A percentile compares a stretch with the other conserved stretches of the same genome.
Evolutionary conservation across 2,329 filamentous ascomycete genomes (phyloP).

Genomic region (Epichloe sp.): DNA sequence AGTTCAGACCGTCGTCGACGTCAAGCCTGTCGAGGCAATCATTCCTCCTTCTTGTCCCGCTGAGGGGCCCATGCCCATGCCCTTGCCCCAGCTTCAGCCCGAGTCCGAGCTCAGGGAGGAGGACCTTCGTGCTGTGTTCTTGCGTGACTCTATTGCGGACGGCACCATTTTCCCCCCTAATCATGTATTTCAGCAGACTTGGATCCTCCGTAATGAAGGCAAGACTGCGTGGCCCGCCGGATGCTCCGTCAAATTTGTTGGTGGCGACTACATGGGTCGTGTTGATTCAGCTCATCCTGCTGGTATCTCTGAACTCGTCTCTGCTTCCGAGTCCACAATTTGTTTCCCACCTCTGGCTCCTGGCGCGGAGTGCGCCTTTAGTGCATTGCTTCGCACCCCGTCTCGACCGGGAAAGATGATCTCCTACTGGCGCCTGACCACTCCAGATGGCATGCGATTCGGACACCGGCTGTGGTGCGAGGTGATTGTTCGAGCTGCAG

Average conservation of each 20-base stretch:
- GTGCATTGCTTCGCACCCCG: slow-evolving; percentile 72
- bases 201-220: slow-evolving; percentile 81
- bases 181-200: slow-evolving; percentile 74
- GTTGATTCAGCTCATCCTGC: slow-evolving; percentile 68
- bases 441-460: slow-evolving; percentile 66
- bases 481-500: slow-evolving; percentile 49
- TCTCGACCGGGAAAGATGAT: slow-evolving; percentile 64
- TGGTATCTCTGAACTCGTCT: slow-evolving; percentile 62
- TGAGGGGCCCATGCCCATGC: slow-evolving; percentile 5
- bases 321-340: slow-evolving; percentile 71
- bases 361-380: slow-evolving; percentile 68
- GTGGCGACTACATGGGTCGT: slow-evolving; percentile 93
- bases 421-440: slow-evolving; percentile 93
- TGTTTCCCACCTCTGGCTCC: slow-evolving; percentile 55
- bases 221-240: slow-evolving; percentile 71
- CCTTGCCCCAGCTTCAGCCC: neutral
- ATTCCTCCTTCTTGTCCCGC: neutral
- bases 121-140: slow-evolving; percentile 45
- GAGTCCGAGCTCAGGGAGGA: slow-evolving; percentile 14
- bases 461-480: slow-evolving; percentile 95
- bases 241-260: slow-evolving; percentile 80
- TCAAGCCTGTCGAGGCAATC: slow-evolving; percentile 46
- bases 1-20: slow-evolving; percentile 61
- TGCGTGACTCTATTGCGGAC: slow-evolving; percentile 67
- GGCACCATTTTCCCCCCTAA: slow-evolving; percentile 59